Conservation (phyloP, 176 grass and related monocot genomes). For the Paspalum vaginatum region DNA sequence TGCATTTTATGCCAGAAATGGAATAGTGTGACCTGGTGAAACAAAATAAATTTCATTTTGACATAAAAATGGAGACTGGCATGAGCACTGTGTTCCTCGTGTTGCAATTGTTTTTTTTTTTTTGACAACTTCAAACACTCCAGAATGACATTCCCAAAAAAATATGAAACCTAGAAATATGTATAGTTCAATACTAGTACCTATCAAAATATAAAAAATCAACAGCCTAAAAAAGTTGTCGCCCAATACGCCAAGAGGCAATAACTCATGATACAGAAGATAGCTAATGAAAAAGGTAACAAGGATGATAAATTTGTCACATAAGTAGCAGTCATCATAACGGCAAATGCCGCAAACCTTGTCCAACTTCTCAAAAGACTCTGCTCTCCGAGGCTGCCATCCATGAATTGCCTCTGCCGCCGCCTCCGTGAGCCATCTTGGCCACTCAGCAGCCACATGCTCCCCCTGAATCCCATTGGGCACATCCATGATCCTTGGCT, state of each 20-base stretch:
- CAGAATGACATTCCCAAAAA: slow-evolving; percentile 13
- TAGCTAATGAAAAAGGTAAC: slow-evolving; percentile 24
- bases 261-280: slow-evolving; percentile 16
- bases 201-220: slow-evolving; percentile 7
- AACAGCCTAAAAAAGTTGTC: slow-evolving; percentile 17
- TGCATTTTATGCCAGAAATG: neutral
- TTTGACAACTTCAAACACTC: neutral
- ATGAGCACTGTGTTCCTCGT: neutral
- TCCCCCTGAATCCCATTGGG: slow-evolving; percentile 62
- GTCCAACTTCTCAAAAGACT: slow-evolving; percentile 94
- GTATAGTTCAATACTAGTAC: neutral
- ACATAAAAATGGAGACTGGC: neutral
- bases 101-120: neutral
- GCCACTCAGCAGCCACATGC: slow-evolving; percentile 77
- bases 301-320: neutral
- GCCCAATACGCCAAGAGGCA: slow-evolving; percentile 2
- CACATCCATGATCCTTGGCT: slow-evolving; percentile 51
- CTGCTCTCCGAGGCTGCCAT: slow-evolving; percentile 85
- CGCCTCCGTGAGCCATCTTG: slow-evolving; percentile 83
- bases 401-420: slow-evolving; percentile 81
- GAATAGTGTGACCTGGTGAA: neutral
- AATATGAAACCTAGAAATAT: slow-evolving; percentile 1
- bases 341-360: slow-evolving; percentile 84
- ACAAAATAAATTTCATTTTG: too few species aligned
- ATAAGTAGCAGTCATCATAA: slow-evolving; percentile 19